phyloP scores from a whole-genome alignment of 306 rosid species.

The Vachellia collinsii region DNA sequence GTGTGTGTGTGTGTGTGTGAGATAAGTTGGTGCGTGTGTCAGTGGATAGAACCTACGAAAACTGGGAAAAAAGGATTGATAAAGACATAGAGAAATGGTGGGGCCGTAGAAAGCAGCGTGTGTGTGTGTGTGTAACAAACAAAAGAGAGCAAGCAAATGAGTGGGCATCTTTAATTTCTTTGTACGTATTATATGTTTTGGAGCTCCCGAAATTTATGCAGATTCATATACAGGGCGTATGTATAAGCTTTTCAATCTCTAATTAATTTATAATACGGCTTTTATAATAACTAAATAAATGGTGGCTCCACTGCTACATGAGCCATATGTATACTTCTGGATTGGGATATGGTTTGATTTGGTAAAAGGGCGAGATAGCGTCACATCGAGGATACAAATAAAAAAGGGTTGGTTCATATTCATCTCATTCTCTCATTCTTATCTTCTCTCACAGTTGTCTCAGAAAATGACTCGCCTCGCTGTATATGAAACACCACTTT shows the following conservation, averaged over 20 bases:
- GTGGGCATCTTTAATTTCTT: not conserved
- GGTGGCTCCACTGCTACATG: not conserved
- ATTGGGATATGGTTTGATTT: not conserved
- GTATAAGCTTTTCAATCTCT: too few species aligned
- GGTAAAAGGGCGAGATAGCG: not conserved
- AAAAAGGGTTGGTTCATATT: not conserved
- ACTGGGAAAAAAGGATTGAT: not conserved
- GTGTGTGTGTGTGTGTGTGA: too few species aligned
- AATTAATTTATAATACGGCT: not conserved
- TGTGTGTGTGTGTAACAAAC: not conserved
- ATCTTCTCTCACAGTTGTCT: slow-evolving; percentile 30
- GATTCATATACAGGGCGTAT: not conserved
- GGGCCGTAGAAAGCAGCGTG: not conserved
- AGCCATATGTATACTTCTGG: not conserved
- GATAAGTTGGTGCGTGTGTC: not conserved
- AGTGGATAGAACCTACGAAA: not conserved
- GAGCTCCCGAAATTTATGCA: too few species aligned
- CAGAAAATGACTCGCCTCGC: slow-evolving; percentile 10
- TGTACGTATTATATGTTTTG: not conserved
- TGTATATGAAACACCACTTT: not conserved
- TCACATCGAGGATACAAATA: not conserved
- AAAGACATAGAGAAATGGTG: slow-evolving; percentile 1
- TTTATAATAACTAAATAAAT: not conserved
- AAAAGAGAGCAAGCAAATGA: not conserved
- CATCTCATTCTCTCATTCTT: not conserved